These are phyloP conservation scores for Fusarium dimerum DNA, from an alignment of 2,329 filamentous ascomycete species.

Conservation along the genomic window DNA sequence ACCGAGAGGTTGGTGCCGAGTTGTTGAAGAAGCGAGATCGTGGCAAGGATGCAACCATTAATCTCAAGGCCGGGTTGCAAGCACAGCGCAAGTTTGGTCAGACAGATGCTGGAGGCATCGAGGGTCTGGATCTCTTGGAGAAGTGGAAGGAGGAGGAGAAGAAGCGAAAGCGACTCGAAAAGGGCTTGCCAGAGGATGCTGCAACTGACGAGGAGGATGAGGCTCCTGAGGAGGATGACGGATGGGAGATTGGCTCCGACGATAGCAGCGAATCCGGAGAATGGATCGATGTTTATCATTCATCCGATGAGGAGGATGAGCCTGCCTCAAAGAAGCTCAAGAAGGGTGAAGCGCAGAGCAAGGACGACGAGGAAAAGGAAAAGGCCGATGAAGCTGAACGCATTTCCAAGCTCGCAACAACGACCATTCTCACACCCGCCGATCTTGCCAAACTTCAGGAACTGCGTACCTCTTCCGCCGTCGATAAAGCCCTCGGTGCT, in stretches of 20 bases:
- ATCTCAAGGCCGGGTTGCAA: constrained; percentile 72
- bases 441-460: constrained; percentile 95
- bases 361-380: constrained; percentile 43
- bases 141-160: constrained; percentile 93
- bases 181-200: constrained; percentile 64
- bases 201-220: constrained; percentile 62
- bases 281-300: constrained; percentile 91
- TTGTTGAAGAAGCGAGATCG: constrained; percentile 87
- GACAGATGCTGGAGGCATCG: constrained; percentile 77
- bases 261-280: constrained; percentile 74
- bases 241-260: constrained; percentile 63
- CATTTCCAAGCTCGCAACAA: constrained; percentile 81
- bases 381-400: constrained; percentile 48
- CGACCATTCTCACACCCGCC: constrained; percentile 89
- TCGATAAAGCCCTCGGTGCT: constrained; percentile 63
- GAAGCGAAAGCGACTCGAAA: constrained; percentile 69
- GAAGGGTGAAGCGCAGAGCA: constrained; percentile 30
- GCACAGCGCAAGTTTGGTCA: constrained; percentile 82
- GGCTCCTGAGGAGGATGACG: constrained; percentile 56
- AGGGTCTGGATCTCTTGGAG: constrained; percentile 87
- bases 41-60: constrained; percentile 87
- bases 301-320: constrained; percentile 76
- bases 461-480: constrained; percentile 71
- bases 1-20: constrained; percentile 87
- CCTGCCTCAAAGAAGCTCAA: constrained; percentile 54